These are phyloP conservation scores for Cryphonectria radicalis DNA, from an alignment of 2,329 filamentous ascomycete species.

Conservation along the genomic window DNA sequence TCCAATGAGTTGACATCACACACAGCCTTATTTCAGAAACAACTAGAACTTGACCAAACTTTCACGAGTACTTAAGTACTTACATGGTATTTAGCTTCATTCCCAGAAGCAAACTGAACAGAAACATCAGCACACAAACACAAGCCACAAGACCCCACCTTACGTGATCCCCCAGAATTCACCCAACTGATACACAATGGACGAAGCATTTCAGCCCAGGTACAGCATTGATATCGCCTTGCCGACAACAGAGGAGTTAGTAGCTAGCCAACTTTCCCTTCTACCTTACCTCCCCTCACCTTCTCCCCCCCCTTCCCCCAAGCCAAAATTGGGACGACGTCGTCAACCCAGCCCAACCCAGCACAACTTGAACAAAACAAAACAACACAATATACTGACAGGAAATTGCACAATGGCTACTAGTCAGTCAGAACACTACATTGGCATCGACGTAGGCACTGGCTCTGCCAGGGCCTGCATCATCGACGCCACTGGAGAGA, in stretches of 20 bases:
- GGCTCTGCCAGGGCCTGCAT: conserved; percentile 95
- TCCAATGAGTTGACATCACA: neutral
- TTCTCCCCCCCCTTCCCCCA: neutral
- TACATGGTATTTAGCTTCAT: neutral
- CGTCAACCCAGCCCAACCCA: neutral
- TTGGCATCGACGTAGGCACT: conserved; percentile 96
- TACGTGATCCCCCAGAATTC: neutral
- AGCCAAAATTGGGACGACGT: neutral
- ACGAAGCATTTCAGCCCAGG: conserved; percentile 11
- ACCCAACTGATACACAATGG: conserved; percentile 7
- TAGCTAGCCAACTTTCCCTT: neutral
- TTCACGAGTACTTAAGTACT: neutral
- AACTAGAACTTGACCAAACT: neutral
- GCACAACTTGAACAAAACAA: neutral
- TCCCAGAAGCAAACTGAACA: neutral
- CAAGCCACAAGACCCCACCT: neutral
- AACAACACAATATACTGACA: conserved; percentile 10
- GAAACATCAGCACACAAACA: neutral
- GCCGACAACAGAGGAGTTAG: conserved; percentile 29
- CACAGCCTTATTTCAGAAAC: neutral
- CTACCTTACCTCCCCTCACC: neutral
- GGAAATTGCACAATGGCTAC: conserved; percentile 10
- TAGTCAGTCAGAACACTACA: conserved; percentile 58
- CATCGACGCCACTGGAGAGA: conserved; percentile 89
- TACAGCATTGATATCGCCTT: conserved; percentile 19